Evolutionary conservation across 2,329 filamentous ascomycete species (phyloP), one percentile per base, ranked within the genome.

Genomic region (Zelopaecilomyces penicillatus): DNA sequence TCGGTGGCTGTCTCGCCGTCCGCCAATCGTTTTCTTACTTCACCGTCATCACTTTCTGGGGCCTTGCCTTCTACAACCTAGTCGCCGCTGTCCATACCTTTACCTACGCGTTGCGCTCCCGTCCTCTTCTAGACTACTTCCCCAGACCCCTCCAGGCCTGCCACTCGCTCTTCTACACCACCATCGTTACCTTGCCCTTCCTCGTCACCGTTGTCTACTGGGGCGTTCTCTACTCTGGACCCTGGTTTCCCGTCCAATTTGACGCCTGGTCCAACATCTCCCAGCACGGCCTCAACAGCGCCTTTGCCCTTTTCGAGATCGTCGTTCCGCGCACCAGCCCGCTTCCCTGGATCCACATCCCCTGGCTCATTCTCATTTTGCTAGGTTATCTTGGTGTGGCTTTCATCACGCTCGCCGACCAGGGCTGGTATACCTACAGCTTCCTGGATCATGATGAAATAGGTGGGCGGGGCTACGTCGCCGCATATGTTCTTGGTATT

Each of bases 31-130:
- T 94, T 69, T 87, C 82, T 55, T 94, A 80, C 71, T 94, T 95
- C 69, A 94, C 88, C 29, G 72, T 82, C 57, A 69, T 93, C 47
- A 87, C 84, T 7, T 93, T 83, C 72, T 93, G 85, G 85, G 86
- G 86, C 2, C 66, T 91, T 32, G 81, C 77, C 27, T 91, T 90
- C 67, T 95, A 94, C 71, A 83, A 83, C 60, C 70, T 81, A 45
- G 68, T 82, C 56, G 73, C 83, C 2, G 72, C 83, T 12, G 50
- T 78, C 12, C 87, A 94, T 68, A 88, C 85, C 5, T 66, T 78
- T 42, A 74, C 72, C 39, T 93, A 91, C 66, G 74, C 76, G 9
- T 64, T 67, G 36, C 66, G 65, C 29, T 73, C 75, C 37, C 58
- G 61, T 3, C 67, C 79, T 0, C 70, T 85, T 5, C 73, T 85